Evolutionary conservation across 352 stramenopile species (phyloP).

Genomic region (Nothophytophthora sp.): DNA sequence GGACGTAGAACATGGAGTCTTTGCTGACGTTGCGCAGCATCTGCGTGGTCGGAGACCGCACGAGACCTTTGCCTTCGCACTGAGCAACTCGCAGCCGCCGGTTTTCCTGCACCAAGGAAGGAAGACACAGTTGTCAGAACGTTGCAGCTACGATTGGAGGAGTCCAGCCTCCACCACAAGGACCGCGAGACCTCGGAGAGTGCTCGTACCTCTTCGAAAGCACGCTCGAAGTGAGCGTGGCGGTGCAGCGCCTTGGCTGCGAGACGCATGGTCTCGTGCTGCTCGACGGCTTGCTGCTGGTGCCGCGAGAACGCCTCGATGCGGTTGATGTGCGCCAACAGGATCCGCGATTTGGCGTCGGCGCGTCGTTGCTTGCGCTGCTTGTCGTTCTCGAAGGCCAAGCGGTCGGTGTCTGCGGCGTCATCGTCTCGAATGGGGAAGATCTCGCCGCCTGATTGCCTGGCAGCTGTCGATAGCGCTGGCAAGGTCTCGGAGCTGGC

Average conservation of each 20-base stretch:
- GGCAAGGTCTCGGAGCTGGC: background rate
- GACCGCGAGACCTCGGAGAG: no score
- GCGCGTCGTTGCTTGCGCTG: constrained; percentile 32
- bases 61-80: constrained; percentile 44
- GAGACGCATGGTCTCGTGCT: constrained; percentile 44
- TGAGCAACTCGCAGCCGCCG: constrained; percentile 27
- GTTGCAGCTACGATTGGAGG: background rate
- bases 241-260: constrained; percentile 47
- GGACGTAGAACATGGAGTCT: constrained; percentile 66
- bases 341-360: constrained; percentile 32
- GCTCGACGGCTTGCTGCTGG: constrained; percentile 29
- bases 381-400: constrained; percentile 61
- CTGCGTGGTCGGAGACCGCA: constrained; percentile 21
- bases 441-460: background rate
- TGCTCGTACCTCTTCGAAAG: constrained; percentile 33
- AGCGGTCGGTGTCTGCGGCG: constrained; percentile 21
- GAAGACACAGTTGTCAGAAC: background rate
- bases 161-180: no score
- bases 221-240: constrained; percentile 39
- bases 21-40: constrained; percentile 47
- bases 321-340: constrained; percentile 54
- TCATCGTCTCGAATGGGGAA: constrained; percentile 1
- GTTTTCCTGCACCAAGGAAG: constrained; percentile 33
- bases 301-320: constrained; percentile 43
- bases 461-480: background rate